These are phyloP conservation scores for Teratosphaeria pseudoeucalypti DNA, from an alignment of 2,329 filamentous ascomycete genomes.

Conservation along the genomic window DNA sequence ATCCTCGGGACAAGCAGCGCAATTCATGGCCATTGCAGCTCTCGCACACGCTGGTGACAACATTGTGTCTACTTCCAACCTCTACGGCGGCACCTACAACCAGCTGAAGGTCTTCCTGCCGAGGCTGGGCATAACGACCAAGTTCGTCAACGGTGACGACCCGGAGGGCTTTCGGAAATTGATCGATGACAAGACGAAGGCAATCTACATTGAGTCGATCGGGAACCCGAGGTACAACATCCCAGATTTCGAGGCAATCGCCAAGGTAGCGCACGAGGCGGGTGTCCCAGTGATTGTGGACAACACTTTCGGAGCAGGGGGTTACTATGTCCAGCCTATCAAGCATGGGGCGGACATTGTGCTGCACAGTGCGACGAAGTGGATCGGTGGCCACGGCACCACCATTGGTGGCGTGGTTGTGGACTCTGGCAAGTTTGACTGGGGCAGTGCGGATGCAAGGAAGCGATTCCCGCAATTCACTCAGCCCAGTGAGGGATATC, in stretches of 20 bases:
- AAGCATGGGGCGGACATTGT: slow-evolving; percentile 88
- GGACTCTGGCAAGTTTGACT: slow-evolving; percentile 87
- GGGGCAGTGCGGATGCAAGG: slow-evolving; percentile 59
- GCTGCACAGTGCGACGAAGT: slow-evolving; percentile 90
- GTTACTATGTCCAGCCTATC: slow-evolving; percentile 78
- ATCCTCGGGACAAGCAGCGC: slow-evolving; percentile 77
- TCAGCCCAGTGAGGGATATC: slow-evolving; percentile 80
- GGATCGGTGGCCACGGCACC: slow-evolving; percentile 88
- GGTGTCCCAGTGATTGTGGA: slow-evolving; percentile 59
- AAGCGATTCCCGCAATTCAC: slow-evolving; percentile 82
- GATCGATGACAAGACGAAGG: slow-evolving; percentile 91
- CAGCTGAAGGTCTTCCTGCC: slow-evolving; percentile 88
- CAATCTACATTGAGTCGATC: slow-evolving; percentile 82
- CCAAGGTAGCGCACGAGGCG: slow-evolving; percentile 62
- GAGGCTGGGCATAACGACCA: slow-evolving; percentile 76
- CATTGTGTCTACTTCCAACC: slow-evolving; percentile 79
- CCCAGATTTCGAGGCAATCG: slow-evolving; percentile 80
- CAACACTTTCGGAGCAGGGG: slow-evolving; percentile 91
- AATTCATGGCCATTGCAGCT: slow-evolving; percentile 79
- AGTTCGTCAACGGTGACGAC: slow-evolving; percentile 75
- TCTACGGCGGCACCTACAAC: slow-evolving; percentile 95
- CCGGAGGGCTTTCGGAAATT: slow-evolving; percentile 66
- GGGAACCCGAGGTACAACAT: slow-evolving; percentile 92
- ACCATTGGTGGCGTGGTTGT: slow-evolving; percentile 80
- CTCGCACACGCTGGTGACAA: slow-evolving; percentile 87